phyloP scores from a whole-genome alignment of 2,329 filamentous ascomycete genomes.

The Sphaerulina musiva region DNA sequence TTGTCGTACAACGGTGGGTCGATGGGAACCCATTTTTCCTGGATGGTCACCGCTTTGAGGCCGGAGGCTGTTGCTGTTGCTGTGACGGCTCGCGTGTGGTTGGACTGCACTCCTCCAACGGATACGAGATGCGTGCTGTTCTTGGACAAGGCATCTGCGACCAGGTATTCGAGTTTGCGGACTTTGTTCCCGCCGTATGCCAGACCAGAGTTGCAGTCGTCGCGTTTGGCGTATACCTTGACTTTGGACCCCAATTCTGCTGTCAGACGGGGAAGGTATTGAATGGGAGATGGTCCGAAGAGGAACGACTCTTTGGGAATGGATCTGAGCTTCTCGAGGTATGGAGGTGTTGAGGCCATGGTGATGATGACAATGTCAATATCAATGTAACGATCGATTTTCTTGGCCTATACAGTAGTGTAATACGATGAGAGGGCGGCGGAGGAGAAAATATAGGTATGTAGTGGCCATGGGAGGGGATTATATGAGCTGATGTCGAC shows the following conservation, averaged over 20 bases:
- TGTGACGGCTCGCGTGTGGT: constrained; percentile 36
- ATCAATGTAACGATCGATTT: too few relatives aligned
- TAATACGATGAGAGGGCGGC: too few relatives aligned
- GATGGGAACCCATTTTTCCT: constrained; percentile 32
- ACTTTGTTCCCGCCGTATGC: constrained; percentile 38
- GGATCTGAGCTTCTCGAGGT: constrained; percentile 22
- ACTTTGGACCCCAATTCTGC: constrained; percentile 50
- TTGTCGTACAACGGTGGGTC: constrained; percentile 32
- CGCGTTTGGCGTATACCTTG: constrained; percentile 63
- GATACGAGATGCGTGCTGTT: constrained; percentile 33
- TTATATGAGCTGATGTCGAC: not conserved
- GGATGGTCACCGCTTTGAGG: constrained; percentile 29
- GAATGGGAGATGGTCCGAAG: constrained; percentile 63
- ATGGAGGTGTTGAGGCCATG: constrained; percentile 16
- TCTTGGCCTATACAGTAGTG: too few relatives aligned
- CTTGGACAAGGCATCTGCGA: constrained; percentile 31
- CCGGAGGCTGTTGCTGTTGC: constrained; percentile 33
- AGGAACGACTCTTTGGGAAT: constrained; percentile 58
- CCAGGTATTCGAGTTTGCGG: constrained; percentile 36
- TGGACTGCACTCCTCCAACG: constrained; percentile 35
- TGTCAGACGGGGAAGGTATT: constrained; percentile 59
- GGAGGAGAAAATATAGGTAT: too few relatives aligned
- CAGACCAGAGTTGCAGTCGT: constrained; percentile 50
- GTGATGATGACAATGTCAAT: not conserved
- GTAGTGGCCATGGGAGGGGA: not conserved